Evolutionary conservation across 106 monocot species (phyloP).

Genomic region (Phalaenopsis equestris): DNA sequence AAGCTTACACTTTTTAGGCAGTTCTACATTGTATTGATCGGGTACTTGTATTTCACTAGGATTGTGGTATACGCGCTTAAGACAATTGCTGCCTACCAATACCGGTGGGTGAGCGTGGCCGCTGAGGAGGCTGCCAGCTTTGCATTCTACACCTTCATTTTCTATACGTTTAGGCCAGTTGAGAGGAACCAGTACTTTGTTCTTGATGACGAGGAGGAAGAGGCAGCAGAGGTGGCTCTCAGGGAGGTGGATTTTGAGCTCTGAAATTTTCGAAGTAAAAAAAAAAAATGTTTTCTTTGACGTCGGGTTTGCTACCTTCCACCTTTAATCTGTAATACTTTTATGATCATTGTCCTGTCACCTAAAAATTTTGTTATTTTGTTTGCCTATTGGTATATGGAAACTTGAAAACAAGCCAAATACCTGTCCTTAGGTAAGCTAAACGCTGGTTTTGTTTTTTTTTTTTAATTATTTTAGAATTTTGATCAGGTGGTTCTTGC

Average conservation of each 20-base stretch:
- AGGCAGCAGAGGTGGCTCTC: constrained; percentile 66
- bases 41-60: constrained; percentile 91
- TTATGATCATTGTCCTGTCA: background rate
- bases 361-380: background rate
- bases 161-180: constrained; percentile 77
- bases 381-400: background rate
- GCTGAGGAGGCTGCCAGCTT: constrained; percentile 63
- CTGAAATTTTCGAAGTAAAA: constrained; percentile 13
- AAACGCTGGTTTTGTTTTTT: background rate
- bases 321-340: background rate
- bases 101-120: constrained; percentile 72
- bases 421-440: background rate
- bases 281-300: background rate
- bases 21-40: constrained; percentile 81
- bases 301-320: background rate
- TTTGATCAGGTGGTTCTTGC: background rate
- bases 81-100: constrained; percentile 79
- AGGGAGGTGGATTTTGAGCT: constrained; percentile 88
- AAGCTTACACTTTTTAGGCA: constrained; percentile 89
- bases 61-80: constrained; percentile 79
- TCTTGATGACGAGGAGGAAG: constrained; percentile 87
- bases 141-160: constrained; percentile 71
- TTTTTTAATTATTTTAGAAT: background rate
- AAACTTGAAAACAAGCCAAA: background rate
- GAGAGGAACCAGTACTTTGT: constrained; percentile 92